These are phyloP conservation scores for Wallacemonas sp. DNA, from an alignment of 208 protist species.

Conservation along the genomic window DNA sequence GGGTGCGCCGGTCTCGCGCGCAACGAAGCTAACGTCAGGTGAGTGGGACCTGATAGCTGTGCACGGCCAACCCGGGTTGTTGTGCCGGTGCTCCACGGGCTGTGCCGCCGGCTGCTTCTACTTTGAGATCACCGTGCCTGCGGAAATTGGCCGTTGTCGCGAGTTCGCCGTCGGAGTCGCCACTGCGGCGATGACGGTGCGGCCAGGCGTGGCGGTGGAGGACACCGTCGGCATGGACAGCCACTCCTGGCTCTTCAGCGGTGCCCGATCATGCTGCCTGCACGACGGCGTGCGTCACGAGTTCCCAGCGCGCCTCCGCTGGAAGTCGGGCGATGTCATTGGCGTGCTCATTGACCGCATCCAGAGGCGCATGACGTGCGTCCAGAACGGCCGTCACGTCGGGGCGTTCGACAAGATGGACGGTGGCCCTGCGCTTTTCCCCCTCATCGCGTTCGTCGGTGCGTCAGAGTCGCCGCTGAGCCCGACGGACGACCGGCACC, in stretches of 20 bases:
- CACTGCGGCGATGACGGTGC: constrained; percentile 23
- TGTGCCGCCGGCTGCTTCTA: constrained; percentile 79
- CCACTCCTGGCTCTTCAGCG: constrained; percentile 86
- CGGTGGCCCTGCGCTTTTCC: constrained; percentile 47
- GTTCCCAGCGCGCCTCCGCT: constrained; percentile 56
- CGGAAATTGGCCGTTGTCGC: constrained; percentile 29
- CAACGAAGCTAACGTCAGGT: constrained; percentile 34
- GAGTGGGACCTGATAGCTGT: constrained; percentile 34
- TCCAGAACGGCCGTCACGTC: constrained; percentile 74
- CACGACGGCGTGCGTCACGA: constrained; percentile 68
- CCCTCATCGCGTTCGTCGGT: constrained; percentile 47
- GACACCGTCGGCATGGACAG: constrained; percentile 60
- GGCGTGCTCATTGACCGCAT: constrained; percentile 81
- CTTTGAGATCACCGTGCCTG: constrained; percentile 80
- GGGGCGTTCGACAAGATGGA: constrained; percentile 50
- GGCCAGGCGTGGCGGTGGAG: constrained; percentile 10
- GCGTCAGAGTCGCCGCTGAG: neutral
- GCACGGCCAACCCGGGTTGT: neutral
- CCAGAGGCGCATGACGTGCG: constrained; percentile 47
- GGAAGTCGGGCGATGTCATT: constrained; percentile 81
- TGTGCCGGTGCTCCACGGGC: constrained; percentile 55
- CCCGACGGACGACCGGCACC: too few species aligned
- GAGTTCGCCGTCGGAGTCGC: constrained; percentile 58
- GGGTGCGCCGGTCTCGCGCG: constrained; percentile 11
- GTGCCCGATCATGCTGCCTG: constrained; percentile 51